These are phyloP conservation scores for Hibiscus trionum DNA, from an alignment of 345 rosid genomes.

Conservation along the genomic window DNA sequence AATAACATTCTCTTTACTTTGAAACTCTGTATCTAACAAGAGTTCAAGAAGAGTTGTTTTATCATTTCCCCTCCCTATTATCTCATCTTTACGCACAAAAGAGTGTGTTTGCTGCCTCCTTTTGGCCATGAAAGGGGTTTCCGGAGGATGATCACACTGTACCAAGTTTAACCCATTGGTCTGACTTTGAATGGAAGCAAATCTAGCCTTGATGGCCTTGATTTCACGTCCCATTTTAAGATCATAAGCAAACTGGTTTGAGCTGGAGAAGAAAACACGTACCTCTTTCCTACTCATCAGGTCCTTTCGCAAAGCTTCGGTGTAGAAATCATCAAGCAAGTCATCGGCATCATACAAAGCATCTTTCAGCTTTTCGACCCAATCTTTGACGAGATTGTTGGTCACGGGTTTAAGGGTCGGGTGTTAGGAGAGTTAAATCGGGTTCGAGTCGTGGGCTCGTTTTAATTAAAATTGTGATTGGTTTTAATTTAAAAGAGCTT, in stretches of 20 bases:
- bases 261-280: background rate
- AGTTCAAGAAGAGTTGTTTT: background rate
- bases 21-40: background rate
- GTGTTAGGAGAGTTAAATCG: no score
- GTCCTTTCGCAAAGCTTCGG: background rate
- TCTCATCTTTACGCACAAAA: background rate
- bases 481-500: no score
- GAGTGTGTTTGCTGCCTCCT: background rate
- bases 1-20: background rate
- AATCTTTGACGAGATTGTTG: background rate
- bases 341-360: background rate
- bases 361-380: background rate
- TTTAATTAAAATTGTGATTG: no score
- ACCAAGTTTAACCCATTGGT: fast-evolving
- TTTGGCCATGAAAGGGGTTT: background rate
- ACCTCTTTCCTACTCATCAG: background rate
- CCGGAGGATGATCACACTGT: background rate
- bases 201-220: background rate
- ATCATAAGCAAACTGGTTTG: background rate
- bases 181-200: background rate
- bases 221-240: background rate
- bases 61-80: background rate
- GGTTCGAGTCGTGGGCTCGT: no score
- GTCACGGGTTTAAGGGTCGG: no score
- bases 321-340: background rate